phyloP scores from a whole-genome alignment of 345 rosid species.

The Punica granatum region DNA sequence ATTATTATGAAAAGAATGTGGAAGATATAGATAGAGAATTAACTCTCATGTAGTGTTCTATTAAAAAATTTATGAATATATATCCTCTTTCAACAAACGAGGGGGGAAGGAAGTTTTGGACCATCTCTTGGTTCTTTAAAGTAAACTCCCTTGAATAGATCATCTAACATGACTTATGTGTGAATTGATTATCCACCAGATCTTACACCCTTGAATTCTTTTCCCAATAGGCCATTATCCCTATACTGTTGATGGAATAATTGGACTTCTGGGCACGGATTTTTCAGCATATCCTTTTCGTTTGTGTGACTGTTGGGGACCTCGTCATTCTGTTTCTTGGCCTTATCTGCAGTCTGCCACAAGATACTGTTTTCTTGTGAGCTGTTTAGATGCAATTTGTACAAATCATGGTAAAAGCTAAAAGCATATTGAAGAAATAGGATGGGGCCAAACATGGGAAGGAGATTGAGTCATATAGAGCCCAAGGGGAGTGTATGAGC shows the following conservation, averaged over 20 bases:
- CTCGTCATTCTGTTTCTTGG: not conserved
- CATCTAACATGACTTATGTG: not conserved
- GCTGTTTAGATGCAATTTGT: too few species aligned
- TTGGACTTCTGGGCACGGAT: not conserved
- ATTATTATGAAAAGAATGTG: not conserved
- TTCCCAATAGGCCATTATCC: not conserved
- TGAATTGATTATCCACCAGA: not conserved
- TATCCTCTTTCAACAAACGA: not conserved
- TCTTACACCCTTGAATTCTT: not conserved
- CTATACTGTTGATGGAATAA: not conserved
- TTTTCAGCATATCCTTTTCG: not conserved
- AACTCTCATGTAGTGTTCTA: not conserved
- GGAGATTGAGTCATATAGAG: too few species aligned
- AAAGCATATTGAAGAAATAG: too few species aligned
- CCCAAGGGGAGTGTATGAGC: too few species aligned
- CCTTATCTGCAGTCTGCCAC: not conserved
- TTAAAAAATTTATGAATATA: not conserved
- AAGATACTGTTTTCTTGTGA: not conserved
- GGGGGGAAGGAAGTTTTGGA: not conserved
- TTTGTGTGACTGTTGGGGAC: not conserved
- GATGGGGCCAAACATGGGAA: too few species aligned
- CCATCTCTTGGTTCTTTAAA: not conserved
- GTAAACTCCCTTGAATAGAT: not conserved
- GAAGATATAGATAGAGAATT: not conserved
- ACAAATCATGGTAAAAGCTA: too few species aligned